These are phyloP conservation scores for Spergularia bocconei DNA, from an alignment of 148 eudicot species.

Conservation along the genomic window DNA sequence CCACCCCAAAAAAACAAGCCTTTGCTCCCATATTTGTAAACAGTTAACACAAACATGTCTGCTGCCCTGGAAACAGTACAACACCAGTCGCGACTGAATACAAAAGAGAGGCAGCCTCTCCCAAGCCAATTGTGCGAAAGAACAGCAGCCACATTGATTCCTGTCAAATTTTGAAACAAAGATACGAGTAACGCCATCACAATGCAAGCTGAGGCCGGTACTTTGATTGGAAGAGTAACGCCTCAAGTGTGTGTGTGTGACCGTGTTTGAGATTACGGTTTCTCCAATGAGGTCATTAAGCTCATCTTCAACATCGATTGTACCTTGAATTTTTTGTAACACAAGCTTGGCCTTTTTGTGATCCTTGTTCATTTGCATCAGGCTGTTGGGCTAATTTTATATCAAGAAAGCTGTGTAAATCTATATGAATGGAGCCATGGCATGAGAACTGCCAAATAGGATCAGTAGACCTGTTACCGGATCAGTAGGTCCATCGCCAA, in stretches of 20 bases:
- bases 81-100: conserved; percentile 35
- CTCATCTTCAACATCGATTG: conserved; percentile 29
- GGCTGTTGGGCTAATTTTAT: conserved; percentile 50
- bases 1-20: conserved; percentile 41
- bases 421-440: too few species aligned
- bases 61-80: conserved; percentile 24
- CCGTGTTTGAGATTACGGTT: conserved; percentile 23
- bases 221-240: conserved; percentile 18
- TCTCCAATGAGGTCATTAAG: conserved; percentile 40
- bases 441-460: too few species aligned
- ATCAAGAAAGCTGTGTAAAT: too few species aligned
- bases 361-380: conserved; percentile 26
- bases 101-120: conserved; percentile 41
- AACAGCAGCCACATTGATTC: conserved; percentile 43
- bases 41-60: conserved; percentile 28
- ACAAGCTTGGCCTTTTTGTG: conserved; percentile 25
- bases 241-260: conserved; percentile 19
- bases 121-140: conserved; percentile 43
- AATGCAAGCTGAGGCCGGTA: conserved; percentile 47
- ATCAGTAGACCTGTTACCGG: too few species aligned
- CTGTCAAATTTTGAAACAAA: conserved; percentile 39
- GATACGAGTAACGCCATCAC: conserved; percentile 43
- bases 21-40: conserved; percentile 42
- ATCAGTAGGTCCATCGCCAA: too few species aligned
- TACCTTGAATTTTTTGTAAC: conserved; percentile 35